phyloP scores from a whole-genome alignment of 345 rosid genomes.

The Raphanus raphanistrum region DNA sequence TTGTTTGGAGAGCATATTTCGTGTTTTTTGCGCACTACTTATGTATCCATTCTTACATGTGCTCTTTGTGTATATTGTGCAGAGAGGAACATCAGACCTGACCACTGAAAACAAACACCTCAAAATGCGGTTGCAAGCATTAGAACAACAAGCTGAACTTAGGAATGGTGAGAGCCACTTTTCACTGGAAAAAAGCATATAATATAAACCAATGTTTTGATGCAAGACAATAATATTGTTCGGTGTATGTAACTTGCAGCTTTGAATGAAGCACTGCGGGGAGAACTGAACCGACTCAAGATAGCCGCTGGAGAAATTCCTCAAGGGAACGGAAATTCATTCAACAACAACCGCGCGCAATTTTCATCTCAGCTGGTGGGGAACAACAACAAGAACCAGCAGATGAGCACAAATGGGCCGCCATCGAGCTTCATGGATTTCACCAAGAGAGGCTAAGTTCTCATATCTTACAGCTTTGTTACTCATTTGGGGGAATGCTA shows the following conservation, averaged over 20 bases:
- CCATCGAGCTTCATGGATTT: slow-evolving; percentile 51
- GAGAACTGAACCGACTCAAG: slow-evolving; percentile 90
- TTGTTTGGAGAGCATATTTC: background rate
- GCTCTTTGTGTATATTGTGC: slow-evolving; percentile 2
- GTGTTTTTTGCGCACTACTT: background rate
- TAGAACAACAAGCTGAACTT: slow-evolving; percentile 39
- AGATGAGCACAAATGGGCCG: slow-evolving; percentile 45
- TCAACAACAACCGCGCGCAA: slow-evolving; percentile 38
- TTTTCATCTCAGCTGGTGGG: slow-evolving; percentile 49
- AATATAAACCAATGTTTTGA: background rate
- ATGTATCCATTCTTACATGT: background rate
- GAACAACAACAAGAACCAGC: slow-evolving; percentile 45
- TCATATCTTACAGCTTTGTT: background rate
- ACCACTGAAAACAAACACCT: slow-evolving; percentile 40
- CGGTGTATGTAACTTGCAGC: slow-evolving; percentile 48
- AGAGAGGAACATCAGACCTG: slow-evolving; percentile 41
- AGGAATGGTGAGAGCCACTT: slow-evolving; percentile 31
- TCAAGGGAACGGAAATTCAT: slow-evolving; percentile 59
- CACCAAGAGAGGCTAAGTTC: slow-evolving; percentile 43
- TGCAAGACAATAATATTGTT: background rate
- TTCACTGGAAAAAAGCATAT: background rate
- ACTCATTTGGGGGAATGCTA: slow-evolving; percentile 22
- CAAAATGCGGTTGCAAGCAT: slow-evolving; percentile 35
- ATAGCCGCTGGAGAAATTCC: slow-evolving; percentile 72
- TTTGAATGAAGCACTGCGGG: slow-evolving; percentile 71